phyloP scores from a whole-genome alignment of 768 basidiomycete species.

The Psilocybe cyanescens region DNA sequence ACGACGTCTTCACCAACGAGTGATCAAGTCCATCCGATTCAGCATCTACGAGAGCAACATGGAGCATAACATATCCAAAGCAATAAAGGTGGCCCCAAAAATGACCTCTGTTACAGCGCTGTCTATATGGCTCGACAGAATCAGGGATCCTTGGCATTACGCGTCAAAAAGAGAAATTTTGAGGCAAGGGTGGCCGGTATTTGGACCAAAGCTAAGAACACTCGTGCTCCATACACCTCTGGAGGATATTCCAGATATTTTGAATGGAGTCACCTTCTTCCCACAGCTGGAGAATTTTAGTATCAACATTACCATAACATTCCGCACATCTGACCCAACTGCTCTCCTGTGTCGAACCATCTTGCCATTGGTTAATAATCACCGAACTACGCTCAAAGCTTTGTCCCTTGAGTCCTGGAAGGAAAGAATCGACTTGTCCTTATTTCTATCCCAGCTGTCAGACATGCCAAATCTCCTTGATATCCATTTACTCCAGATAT shows the following conservation, averaged over 20 bases:
- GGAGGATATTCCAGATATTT: not conserved
- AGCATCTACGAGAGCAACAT: not conserved
- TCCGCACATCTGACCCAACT: not conserved
- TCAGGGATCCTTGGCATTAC: not conserved
- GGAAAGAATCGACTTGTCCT: constrained; percentile 2
- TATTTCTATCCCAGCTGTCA: not conserved
- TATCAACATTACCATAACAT: not conserved
- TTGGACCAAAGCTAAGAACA: not conserved
- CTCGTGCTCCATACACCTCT: not conserved
- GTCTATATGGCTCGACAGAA: not conserved
- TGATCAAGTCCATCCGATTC: not conserved
- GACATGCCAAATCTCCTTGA: constrained; percentile 3
- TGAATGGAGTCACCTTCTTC: not conserved
- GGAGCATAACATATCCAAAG: not conserved
- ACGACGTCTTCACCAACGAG: not conserved
- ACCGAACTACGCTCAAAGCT: not conserved
- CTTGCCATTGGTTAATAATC: constrained; percentile 1
- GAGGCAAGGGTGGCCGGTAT: constrained; percentile 1
- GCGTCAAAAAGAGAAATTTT: not conserved
- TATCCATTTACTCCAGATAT: not conserved
- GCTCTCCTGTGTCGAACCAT: not conserved
- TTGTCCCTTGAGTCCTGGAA: not conserved
- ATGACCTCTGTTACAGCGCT: constrained; percentile 2
- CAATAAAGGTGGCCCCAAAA: not conserved
- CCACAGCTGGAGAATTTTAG: constrained; percentile 4